Base-by-base conservation (phyloP, 345 rosid species). In the Streptanthus diversifolius region DNA sequence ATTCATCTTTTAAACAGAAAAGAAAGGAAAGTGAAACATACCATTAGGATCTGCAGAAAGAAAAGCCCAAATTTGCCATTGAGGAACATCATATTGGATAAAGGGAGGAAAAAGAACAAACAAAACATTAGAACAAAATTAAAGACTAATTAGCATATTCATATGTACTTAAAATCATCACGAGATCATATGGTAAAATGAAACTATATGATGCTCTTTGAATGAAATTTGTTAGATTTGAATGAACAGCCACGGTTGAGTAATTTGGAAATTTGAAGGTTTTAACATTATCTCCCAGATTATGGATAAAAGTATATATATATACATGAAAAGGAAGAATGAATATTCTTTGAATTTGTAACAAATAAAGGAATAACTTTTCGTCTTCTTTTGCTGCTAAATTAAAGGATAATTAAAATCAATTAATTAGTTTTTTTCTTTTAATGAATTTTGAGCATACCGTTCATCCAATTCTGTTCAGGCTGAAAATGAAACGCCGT, bases 401-500 rank as follows among this genome's bases (percentile, higher is more conserved):
- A 73, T n/a, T 22, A 63, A 69, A 22, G 37, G 12, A 71, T 58
- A 52, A 41, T n/a, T 3, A 41, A 61, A 41, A 48, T 29, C 24
- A 45, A 65, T 68, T 19, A 66, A 22, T 13, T 44, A 7, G 10
- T 54, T 14, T 39, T 55, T 1, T 33, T 8, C 5, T 6, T 3
- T 58, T 43, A n/a, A n/a, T n/a, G n/a, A n/a, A n/a, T n/a, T n/a
- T n/a, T n/a, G n/a, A 60, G 61, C 85, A 77, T 85, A 95, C 99
- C 99, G 73, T 95, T 95, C 97, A 91, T 95, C 99, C 99, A 95
- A 66, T 95, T 91, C 57, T 76, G 82, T 51, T 78, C 63, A 3
- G 99, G 99, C 64, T 91, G 99, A 67, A 91, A 95, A 54, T 95
- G 99, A 73, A 60, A 95, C 63, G 93, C 83, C 24, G 96, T 88